Evolutionary conservation across 176 grass and related monocot species (phyloP).

Genomic region (Panicum miliaceum): DNA sequence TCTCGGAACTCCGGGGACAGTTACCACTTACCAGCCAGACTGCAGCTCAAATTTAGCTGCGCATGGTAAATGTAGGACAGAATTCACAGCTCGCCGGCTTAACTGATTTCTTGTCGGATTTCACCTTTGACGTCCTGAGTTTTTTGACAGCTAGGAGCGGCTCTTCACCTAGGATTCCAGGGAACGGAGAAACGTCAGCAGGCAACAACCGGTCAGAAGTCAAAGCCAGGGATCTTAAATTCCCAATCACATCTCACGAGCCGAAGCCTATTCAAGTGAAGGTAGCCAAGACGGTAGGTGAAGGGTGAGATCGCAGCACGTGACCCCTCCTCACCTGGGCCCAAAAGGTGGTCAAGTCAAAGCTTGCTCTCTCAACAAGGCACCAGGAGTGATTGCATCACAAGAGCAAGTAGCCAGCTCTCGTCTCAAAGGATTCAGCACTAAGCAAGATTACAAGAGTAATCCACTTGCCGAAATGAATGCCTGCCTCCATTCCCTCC

Average conservation of each 20-base stretch:
- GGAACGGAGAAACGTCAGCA: neutral
- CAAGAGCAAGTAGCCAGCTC: conserved; percentile 13
- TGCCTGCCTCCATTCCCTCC: no score
- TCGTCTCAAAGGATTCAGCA: neutral
- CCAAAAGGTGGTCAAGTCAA: conserved; percentile 37
- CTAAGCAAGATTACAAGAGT: neutral
- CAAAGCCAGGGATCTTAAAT: conserved; percentile 19
- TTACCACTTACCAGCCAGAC: neutral
- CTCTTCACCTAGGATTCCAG: conserved; percentile 34
- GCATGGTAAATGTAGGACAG: neutral
- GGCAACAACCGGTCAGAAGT: conserved; percentile 36
- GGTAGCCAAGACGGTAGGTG: conserved; percentile 7
- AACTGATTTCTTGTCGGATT: neutral
- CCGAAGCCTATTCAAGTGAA: conserved; percentile 23
- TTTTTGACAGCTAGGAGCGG: neutral
- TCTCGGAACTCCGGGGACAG: neutral
- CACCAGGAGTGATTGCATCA: neutral
- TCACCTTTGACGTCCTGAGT: neutral
- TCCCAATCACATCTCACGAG: conserved; percentile 29
- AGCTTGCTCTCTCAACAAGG: conserved; percentile 22
- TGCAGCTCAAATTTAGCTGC: neutral
- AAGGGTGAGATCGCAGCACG: conserved; percentile 45
- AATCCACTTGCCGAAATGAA: conserved; percentile 7
- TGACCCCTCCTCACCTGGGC: conserved; percentile 12
- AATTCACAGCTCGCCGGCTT: neutral